These are phyloP conservation scores for Solanum commersonii DNA, from an alignment of 257 asterid genomes.

Conservation along the genomic window DNA sequence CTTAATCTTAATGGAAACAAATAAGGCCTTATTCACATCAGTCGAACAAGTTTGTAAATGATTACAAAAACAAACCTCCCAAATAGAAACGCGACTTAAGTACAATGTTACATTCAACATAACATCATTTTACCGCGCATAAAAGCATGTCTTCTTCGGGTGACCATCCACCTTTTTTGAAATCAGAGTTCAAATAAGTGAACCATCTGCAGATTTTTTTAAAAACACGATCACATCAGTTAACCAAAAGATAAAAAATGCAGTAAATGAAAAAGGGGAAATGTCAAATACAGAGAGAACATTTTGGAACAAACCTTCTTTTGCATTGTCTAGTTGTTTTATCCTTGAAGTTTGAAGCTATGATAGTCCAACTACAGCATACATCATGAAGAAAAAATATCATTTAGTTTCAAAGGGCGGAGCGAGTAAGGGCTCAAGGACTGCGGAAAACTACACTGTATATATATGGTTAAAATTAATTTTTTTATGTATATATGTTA, in stretches of 20 bases:
- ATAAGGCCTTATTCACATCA: too few species aligned
- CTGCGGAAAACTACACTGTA: too few species aligned
- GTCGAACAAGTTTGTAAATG: background rate
- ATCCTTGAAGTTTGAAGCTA: conserved; percentile 84
- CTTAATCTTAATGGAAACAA: background rate
- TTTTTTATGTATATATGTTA: too few species aligned
- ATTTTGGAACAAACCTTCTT: conserved; percentile 60
- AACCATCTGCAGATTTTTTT: conserved; percentile 51
- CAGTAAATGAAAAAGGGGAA: background rate
- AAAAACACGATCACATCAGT: background rate
- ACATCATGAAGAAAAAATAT: background rate
- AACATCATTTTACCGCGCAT: conserved; percentile 55
- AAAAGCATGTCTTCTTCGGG: conserved; percentile 95
- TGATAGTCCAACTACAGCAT: conserved; percentile 69
- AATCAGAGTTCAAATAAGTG: conserved; percentile 91
- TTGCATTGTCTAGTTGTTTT: conserved; percentile 96
- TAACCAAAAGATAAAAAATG: background rate
- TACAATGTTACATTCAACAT: background rate
- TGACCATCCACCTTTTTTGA: conserved; percentile 99
- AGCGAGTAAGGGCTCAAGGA: background rate
- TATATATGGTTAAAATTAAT: too few species aligned
- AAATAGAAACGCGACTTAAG: background rate
- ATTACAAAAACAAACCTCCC: background rate
- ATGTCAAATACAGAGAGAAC: background rate
- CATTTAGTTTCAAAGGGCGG: background rate